Percentiles rank a stretch among this genome's conserved stretches.
These are phyloP conservation scores for Ricinus communis DNA, from an alignment of 345 rosid genomes.

Conservation along the genomic window DNA sequence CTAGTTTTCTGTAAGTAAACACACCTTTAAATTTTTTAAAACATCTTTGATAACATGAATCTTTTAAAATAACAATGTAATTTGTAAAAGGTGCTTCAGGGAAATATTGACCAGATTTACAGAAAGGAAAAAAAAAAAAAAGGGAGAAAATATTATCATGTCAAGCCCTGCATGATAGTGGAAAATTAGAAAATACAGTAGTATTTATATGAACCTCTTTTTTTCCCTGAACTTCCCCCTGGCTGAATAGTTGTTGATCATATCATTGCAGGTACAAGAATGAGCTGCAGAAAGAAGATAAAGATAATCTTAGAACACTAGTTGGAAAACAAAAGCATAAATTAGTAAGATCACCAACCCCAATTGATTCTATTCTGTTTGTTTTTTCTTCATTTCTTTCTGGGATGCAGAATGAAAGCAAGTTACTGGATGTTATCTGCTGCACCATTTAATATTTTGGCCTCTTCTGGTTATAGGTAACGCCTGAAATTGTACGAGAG, in stretches of 20 bases:
- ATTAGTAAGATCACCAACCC: constrained; percentile 48
- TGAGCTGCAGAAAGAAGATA: constrained; percentile 76
- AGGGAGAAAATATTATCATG: too few species aligned
- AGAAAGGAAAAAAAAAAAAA: too few species aligned
- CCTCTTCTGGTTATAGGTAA: constrained; percentile 47
- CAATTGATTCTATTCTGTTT: background rate
- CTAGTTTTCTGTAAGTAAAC: too few species aligned
- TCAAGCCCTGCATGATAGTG: background rate
- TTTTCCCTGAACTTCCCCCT: background rate
- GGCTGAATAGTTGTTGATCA: background rate
- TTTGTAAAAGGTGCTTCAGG: too few species aligned
- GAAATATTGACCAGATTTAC: too few species aligned
- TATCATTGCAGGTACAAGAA: constrained; percentile 70
- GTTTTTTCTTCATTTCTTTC: background rate
- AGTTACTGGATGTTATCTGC: background rate
- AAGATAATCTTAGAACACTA: constrained; percentile 62
- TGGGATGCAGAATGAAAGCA: too few species aligned
- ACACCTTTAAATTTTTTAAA: too few species aligned
- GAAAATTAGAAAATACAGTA: background rate
- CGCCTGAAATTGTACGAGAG: constrained; percentile 83
- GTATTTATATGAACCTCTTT: too few species aligned
- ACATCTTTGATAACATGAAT: too few species aligned
- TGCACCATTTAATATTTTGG: background rate
- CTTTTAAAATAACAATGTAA: too few species aligned
- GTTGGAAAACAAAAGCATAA: constrained; percentile 70